phyloP scores from a whole-genome alignment of 495 filamentous ascomycete genomes.

The Hypoxylon perforatum region DNA sequence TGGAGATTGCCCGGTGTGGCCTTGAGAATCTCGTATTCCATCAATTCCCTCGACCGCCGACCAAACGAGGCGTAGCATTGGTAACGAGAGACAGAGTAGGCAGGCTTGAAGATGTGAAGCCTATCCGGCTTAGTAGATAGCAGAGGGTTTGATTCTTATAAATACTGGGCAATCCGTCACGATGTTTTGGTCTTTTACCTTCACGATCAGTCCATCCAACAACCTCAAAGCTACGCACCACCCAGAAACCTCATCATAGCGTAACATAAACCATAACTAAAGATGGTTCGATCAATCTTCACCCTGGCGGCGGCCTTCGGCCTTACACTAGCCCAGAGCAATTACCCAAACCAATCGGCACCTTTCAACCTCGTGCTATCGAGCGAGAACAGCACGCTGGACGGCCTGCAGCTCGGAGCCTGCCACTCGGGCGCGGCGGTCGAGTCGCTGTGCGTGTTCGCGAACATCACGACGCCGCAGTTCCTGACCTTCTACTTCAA shows the following conservation, averaged over 20 bases:
- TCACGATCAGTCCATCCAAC: background rate
- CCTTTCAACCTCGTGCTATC: slow-evolving; percentile 39
- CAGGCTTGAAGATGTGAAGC: too few species aligned
- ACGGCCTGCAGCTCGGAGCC: slow-evolving; percentile 31
- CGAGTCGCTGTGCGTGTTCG: slow-evolving; percentile 33
- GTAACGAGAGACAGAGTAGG: background rate
- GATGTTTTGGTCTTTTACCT: background rate
- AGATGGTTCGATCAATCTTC: slow-evolving; percentile 18
- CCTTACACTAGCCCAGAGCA: slow-evolving; percentile 24
- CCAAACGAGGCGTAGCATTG: background rate
- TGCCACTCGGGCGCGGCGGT: slow-evolving; percentile 36
- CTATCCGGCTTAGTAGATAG: background rate
- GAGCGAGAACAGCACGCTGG: slow-evolving; percentile 29
- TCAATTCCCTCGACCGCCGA: slow-evolving; percentile 1
- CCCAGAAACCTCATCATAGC: background rate
- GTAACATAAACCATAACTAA: background rate
- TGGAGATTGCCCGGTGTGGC: background rate
- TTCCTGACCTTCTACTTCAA: slow-evolving; percentile 42
- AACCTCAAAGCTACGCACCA: background rate
- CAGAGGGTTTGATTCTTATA: slow-evolving; percentile 2
- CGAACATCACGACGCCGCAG: background rate
- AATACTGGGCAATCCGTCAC: background rate
- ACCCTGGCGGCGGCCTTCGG: slow-evolving; percentile 15
- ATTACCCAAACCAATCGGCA: slow-evolving; percentile 36
- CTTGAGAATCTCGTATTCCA: slow-evolving; percentile 22